Conservation (phyloP, 2,329 filamentous ascomycete species). For the Alternaria gansuensis region DNA sequence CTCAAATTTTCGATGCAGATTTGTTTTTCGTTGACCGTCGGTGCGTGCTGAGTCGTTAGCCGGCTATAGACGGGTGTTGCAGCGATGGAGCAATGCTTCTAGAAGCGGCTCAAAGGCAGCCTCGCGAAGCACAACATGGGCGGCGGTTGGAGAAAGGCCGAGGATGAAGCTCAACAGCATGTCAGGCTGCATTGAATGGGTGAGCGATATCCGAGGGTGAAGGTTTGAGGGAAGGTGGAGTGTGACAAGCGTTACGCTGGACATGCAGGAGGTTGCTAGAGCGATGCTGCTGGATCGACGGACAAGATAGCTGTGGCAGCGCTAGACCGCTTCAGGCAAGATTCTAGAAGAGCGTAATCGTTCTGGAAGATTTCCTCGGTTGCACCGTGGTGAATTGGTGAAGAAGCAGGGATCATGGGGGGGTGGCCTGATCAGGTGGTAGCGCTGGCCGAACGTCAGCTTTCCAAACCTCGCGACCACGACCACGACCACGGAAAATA, state of each 20-base stretch:
- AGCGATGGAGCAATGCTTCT: slow-evolving; percentile 26
- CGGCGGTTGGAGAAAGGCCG: slow-evolving; percentile 19
- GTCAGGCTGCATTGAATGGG: slow-evolving; percentile 24
- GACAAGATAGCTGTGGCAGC: slow-evolving; percentile 30
- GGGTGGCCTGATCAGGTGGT: slow-evolving; percentile 23
- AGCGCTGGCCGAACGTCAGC: slow-evolving; percentile 38
- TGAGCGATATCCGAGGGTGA: slow-evolving; percentile 13
- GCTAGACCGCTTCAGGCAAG: slow-evolving; percentile 38
- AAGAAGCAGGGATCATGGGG: slow-evolving; percentile 2
- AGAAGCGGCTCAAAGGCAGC: slow-evolving; percentile 30
- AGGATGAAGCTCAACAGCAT: slow-evolving; percentile 29
- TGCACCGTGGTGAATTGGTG: slow-evolving; percentile 24
- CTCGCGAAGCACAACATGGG: slow-evolving; percentile 22
- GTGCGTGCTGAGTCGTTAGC: slow-evolving; percentile 34
- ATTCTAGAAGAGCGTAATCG: slow-evolving; percentile 45
- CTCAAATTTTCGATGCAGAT: slow-evolving; percentile 28
- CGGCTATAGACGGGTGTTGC: slow-evolving; percentile 37
- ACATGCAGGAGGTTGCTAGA: slow-evolving; percentile 30
- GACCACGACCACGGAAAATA: not conserved
- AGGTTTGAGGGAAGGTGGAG: slow-evolving; percentile 27
- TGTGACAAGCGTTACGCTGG: slow-evolving; percentile 25
- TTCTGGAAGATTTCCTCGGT: slow-evolving; percentile 34
- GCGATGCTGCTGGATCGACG: slow-evolving; percentile 32
- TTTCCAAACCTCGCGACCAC: slow-evolving; percentile 12
- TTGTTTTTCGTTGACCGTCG: slow-evolving; percentile 25